Evolutionary conservation across 1,284 basidiomycete species (phyloP), one percentile per base, ranked within the genome.

Genomic region (Rhodotorula sp.): DNA sequence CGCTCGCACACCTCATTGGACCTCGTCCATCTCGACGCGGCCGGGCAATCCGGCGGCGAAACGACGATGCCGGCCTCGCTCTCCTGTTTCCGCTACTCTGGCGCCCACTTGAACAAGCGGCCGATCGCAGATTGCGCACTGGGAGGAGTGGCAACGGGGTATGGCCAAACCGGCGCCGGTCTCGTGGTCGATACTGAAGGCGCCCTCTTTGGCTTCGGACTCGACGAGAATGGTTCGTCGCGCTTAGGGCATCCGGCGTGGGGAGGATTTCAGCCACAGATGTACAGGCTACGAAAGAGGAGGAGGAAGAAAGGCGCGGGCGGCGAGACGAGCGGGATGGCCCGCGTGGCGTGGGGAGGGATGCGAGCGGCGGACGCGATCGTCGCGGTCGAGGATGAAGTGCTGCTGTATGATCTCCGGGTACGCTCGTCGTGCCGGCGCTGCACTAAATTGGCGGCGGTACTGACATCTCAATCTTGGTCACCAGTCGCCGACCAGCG

Each of bases 331-430:
- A 52, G 56, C 45, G 73, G 69, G 15, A 50, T 68, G 18, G 68
- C 66, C 18, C 43, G 67, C 10, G 71, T 75, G 2, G 50, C 21
- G 26, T 70, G 64, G 38, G 65, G 70, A 7, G 69, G 69, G 0
- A 28, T 26, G 60, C 38, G 63, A n/a, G 68, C 65, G n/a, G 19
- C 14, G 10, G 74, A 61, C 10, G 74, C 74, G 14, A 63, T 76
- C 3, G 69, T 76, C 14, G 74, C 56, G 45, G 0, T 69, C n/a
- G 67, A 70, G 49, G 67, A 76, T n/a, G 65, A 66, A 47, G 69
- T 76, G n/a, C 26, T 69, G 38, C 56, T 76, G 57, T 71, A 73
- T 34, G 74, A 76, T 26, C 31, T 76, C 6, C 43, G 74, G 21
- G 67, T 57, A 21, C 47, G 66, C 57, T 28, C 31, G 16, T 43